Base-by-base conservation (phyloP, 768 basidiomycete species). In the Macrolepiota dolichaula region DNA sequence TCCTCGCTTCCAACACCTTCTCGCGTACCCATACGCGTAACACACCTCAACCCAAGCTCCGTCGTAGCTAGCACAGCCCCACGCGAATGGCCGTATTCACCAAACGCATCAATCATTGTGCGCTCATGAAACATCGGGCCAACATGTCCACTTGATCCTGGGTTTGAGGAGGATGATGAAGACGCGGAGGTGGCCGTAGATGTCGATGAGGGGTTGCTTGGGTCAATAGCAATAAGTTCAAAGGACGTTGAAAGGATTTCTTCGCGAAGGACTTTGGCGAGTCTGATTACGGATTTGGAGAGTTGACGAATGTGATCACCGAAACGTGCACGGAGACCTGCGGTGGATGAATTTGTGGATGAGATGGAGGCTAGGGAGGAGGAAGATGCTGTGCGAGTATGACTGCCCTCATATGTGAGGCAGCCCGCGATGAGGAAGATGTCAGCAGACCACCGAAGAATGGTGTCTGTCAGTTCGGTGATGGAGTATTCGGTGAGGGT, bases 221-320 rank as follows among this genome's bases (percentile, higher is more conserved):
- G 79, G 60, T 88, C 85, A 1, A 85, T 81, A 19, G 84, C 79
- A 42, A 88, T 71, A 37, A 91, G 80, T 65, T 92, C 88, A 66
- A 92, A 92, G 60, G 81, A 85, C 1, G 89, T 88, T 2, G 86
- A 88, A 77, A 92, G 82, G 67, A 91, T 89, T 62, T 91, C 89
- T 66, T 92, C 89, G 52, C 83, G 77, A 37, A 83, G 81, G 42
- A 89, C 83, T 52, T 78, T 81, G 11, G 88, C 87, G 32, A 92
- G 74, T 61, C 79, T 79, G 68, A 82, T 82, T 22, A 86, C 86
- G 0, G 87, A 78, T 55, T 80, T 82, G 11, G 88, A 84, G 46
- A 92, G 86, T 17, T 87, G 81, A 22, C 80, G 81, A 9, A 91
- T 81, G 67, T 88, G 88, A 19, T 58, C 38, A 61, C 53, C 36